Percentiles rank a stretch among this genome's conserved stretches.
phyloP scores from a whole-genome alignment of 805 yeast genomes.

The Metschnikowia proteae region DNA sequence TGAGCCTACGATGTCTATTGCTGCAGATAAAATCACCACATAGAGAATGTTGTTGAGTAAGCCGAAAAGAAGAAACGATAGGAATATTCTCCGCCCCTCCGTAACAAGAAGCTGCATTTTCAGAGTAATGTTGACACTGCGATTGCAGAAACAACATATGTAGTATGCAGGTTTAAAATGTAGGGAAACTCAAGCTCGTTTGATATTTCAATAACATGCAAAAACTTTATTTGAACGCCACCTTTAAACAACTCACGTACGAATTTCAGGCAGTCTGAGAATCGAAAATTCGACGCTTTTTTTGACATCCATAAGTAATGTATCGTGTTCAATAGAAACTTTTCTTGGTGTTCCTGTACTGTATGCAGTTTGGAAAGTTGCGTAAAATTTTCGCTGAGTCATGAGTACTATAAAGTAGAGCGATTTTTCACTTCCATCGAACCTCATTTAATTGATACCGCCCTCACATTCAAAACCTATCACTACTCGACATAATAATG shows the following conservation, averaged over 20 bases:
- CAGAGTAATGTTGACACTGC: background rate
- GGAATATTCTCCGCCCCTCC: slow-evolving; percentile 34
- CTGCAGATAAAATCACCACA: slow-evolving; percentile 89
- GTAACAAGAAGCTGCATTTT: slow-evolving; percentile 6
- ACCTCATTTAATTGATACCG: background rate
- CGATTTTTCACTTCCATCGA: background rate
- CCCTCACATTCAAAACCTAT: background rate
- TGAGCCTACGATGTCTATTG: slow-evolving; percentile 86
- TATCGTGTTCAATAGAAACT: background rate
- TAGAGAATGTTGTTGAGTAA: slow-evolving; percentile 83
- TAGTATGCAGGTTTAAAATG: slow-evolving; percentile 1
- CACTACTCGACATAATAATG: slow-evolving; percentile 18
- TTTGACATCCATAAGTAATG: background rate
- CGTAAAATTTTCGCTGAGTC: slow-evolving; percentile 19
- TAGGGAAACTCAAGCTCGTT: background rate
- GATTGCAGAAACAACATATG: slow-evolving; percentile 1
- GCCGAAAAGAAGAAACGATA: slow-evolving; percentile 78
- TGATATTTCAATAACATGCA: background rate
- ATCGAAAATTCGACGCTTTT: background rate
- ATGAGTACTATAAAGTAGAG: slow-evolving; percentile 3
- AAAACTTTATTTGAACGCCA: background rate
- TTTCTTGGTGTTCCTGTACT: background rate
- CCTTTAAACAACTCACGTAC: too few relatives aligned
- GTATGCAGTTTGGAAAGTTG: slow-evolving; percentile 14
- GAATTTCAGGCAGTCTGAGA: background rate